A percentile compares a stretch with the other conserved stretches of the same genome.
phyloP scores from a whole-genome alignment of 2,329 filamentous ascomycete species.

The Ophiocordyceps camponoti-floridani region DNA sequence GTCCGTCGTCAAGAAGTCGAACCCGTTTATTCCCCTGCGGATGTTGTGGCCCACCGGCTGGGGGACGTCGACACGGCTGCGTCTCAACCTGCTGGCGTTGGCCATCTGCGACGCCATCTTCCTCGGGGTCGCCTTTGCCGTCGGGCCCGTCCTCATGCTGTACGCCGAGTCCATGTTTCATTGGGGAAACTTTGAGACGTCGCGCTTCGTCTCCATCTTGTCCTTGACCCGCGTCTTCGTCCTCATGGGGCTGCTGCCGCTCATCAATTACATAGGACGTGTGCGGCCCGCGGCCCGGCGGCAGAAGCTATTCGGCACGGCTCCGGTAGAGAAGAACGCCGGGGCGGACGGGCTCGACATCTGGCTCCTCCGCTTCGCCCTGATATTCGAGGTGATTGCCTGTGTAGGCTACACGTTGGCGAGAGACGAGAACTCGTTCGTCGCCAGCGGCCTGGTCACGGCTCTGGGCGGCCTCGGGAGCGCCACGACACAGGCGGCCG shows the following conservation, averaged over 20 bases:
- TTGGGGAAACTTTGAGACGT: conserved; percentile 70
- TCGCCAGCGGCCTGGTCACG: conserved; percentile 53
- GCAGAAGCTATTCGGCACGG: conserved; percentile 17
- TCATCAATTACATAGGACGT: conserved; percentile 61
- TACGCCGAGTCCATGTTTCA: conserved; percentile 67
- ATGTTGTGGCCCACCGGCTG: conserved; percentile 59
- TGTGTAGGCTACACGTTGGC: conserved; percentile 58
- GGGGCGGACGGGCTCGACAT: conserved; percentile 70
- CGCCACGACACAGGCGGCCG: conserved; percentile 64
- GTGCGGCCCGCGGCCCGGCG: conserved; percentile 26
- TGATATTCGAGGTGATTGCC: conserved; percentile 61
- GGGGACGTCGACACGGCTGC: conserved; percentile 38
- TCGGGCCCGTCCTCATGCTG: conserved; percentile 63
- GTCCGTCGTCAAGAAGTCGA: conserved; percentile 26
- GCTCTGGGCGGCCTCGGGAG: conserved; percentile 70
- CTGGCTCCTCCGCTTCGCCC: conserved; percentile 52
- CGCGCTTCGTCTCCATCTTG: conserved; percentile 62
- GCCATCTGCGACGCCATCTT: conserved; percentile 67
- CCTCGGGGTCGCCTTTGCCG: conserved; percentile 66
- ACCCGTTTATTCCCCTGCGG: conserved; percentile 59
- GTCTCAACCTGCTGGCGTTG: conserved; percentile 68
- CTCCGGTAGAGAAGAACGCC: conserved; percentile 28
- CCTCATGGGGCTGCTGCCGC: conserved; percentile 58
- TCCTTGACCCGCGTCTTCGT: conserved; percentile 60
- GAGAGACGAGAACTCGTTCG: conserved; percentile 44